These are phyloP conservation scores for Beverwykella pulmonaria DNA, from an alignment of 495 filamentous ascomycete species.

Conservation along the genomic window DNA sequence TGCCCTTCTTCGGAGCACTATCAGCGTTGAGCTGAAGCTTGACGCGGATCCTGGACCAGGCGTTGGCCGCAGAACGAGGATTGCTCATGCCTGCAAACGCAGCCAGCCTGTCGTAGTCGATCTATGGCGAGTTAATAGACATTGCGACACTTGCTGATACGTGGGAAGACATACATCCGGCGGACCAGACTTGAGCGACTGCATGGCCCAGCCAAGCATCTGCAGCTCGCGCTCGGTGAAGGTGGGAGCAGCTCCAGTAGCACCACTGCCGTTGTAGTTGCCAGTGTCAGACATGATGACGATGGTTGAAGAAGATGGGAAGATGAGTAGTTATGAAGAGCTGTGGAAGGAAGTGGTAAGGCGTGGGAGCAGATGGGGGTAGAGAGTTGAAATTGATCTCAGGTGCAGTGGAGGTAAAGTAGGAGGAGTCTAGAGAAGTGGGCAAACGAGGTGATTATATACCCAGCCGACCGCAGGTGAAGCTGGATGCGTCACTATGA, in stretches of 20 bases:
- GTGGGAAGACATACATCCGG: constrained; percentile 28
- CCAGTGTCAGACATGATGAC: constrained; percentile 20
- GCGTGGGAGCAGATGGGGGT: background rate
- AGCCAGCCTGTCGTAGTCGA: constrained; percentile 44
- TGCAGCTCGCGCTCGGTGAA: constrained; percentile 36
- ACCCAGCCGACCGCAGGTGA: constrained; percentile 2
- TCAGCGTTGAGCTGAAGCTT: constrained; percentile 31
- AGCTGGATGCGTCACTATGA: constrained; percentile 4
- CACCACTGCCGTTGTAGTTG: background rate
- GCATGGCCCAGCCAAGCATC: constrained; percentile 33
- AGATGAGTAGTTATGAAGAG: background rate
- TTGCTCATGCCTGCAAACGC: constrained; percentile 42
- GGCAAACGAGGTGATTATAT: background rate
- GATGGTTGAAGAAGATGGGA: constrained; percentile 7
- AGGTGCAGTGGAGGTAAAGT: background rate
- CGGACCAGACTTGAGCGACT: constrained; percentile 34
- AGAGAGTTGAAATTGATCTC: background rate
- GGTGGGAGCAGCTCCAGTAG: background rate
- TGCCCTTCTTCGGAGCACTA: background rate
- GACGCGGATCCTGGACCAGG: constrained; percentile 56
- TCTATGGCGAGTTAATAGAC: constrained; percentile 18
- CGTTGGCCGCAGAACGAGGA: constrained; percentile 53
- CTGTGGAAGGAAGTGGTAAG: background rate
- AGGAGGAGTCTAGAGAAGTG: background rate
- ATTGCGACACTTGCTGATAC: background rate